Evolutionary conservation across 192 early-diverging fungal genomes (phyloP), one percentile per base, ranked within the genome.

Genomic region (Umbelopsis isabellina): DNA sequence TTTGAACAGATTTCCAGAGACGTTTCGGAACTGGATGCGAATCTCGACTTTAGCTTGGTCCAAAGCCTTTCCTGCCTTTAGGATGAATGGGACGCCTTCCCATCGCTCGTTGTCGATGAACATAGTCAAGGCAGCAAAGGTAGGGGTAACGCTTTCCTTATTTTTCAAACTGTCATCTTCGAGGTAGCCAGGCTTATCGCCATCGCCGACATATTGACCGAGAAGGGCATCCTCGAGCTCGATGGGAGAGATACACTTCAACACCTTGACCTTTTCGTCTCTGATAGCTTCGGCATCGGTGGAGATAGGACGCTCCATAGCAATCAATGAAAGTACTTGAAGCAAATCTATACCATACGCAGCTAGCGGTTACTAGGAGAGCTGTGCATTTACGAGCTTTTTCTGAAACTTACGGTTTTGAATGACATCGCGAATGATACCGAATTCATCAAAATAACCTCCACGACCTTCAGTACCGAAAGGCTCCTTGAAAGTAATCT

Each of bases 381-480:
- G n/a, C 20, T 16, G 22, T 22, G 23, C 18, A 4, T 41, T 67
- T 70, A 25, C 55, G 16, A 64, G 35, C 18, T 4, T 44, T 4
- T 45, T 65, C 18, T 72, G 68, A 58, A 58, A 80, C 82, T 68
- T 80, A 87, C 84, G 91, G 82, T 94, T 94, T 84, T 94, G 92
- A 87, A 92, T 91, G 44, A 99, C 97, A 72, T 99, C 97, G 68
- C 97, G 94, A 71, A 99, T 95, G 46, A 98, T 97, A 44, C 96
- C 96, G 84, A 95, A 95, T 76, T 96, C 93, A 77, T 98, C 92
- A 92, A 98, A 97, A 91, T 98, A 98, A 7, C 96, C 96, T 66
- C 96, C 96, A 70, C 96, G 90, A 15, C 96, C 96, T 82, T 98
- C 92, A 16, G 96, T 96, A 41, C 96, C 96, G 81, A 98, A 92